Base-by-base conservation (phyloP, 768 basidiomycete species). In the Leccinum rimulosum region DNA sequence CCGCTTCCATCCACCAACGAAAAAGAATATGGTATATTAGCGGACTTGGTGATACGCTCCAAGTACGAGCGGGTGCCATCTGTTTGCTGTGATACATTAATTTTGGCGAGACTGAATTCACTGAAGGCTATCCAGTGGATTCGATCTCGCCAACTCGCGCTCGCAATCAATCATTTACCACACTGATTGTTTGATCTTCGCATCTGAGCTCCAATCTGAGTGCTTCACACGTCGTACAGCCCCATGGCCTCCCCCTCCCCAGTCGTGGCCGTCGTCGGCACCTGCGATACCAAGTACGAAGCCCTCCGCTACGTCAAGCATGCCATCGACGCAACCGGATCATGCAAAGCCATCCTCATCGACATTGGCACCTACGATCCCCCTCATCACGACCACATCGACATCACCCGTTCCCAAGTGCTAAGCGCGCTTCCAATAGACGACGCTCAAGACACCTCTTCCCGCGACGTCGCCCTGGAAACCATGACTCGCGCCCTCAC, bases 241-340 rank as follows among this genome's bases (percentile, higher is more conserved):
- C 33, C 33, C 33, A 35, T 35, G 33, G 0, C 33, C 52, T 36
- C 54, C 33, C 55, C 60, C 31, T 33, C 25, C 14, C 65, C 71
- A 15, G 50, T 58, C 40, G 50, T 73, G 9, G 68, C 63, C 8
- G 68, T 71, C 12, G 58, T 71, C 14, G 70, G 70, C 17, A 73
- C 68, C 19, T 70, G 72, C 31, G 70, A 71, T 19, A 73, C 63
- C 48, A 70, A 73, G 36, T 62, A 63, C 25, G 62, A 67, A 31
- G 63, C 63, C 5, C 65, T 73, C 7, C 52, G 52, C 38, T 71
- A 61, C 56, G 33, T 70, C 33, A 70, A 71, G 22, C 56, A 57
- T 19, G 47, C 57, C 3, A 59, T 71, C 47, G 35, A 56, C 33
- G 17, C 61, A 3, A 47, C 25, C n/a, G 45, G 59, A n/a, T 52